phyloP scores from a whole-genome alignment of 2,329 filamentous ascomycete species.

The Colletotrichum sp. region DNA sequence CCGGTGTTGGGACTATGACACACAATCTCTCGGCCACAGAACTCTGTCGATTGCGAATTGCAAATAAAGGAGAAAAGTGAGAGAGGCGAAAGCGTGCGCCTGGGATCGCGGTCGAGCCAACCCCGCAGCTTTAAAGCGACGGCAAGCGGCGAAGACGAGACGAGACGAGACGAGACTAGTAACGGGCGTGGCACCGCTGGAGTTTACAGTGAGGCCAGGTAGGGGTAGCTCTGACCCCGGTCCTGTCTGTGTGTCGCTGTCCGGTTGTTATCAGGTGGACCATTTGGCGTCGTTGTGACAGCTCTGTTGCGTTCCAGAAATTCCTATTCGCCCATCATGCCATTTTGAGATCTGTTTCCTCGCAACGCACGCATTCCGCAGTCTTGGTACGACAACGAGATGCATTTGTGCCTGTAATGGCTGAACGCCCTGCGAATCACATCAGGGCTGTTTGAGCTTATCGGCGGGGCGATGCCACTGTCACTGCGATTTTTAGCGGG shows the following conservation, averaged over 20 bases:
- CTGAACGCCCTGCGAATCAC: conserved; percentile 1
- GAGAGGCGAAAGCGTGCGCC: background rate
- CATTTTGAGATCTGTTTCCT: background rate
- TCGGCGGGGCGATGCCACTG: background rate
- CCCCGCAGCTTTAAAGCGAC: conserved; percentile 9
- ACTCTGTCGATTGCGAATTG: background rate
- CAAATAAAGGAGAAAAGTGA: background rate
- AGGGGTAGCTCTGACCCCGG: background rate
- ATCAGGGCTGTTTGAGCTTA: conserved; percentile 5
- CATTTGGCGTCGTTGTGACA: background rate
- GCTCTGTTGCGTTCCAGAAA: background rate
- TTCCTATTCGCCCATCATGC: background rate
- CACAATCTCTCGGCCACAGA: background rate
- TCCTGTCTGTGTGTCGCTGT: background rate
- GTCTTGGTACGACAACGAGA: background rate
- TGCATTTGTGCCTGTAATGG: background rate
- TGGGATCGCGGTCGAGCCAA: background rate
- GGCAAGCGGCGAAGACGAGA: background rate
- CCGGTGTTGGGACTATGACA: background rate
- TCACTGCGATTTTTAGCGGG: background rate
- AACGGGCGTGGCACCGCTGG: background rate
- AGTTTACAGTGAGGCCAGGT: background rate
- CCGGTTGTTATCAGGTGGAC: background rate
- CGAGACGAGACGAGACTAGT: conserved; percentile 11
- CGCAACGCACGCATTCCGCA: background rate